Evolutionary conservation across 805 yeast species (phyloP), one percentile per base, ranked within the genome.

Genomic region (Geotrichum ghanense): DNA sequence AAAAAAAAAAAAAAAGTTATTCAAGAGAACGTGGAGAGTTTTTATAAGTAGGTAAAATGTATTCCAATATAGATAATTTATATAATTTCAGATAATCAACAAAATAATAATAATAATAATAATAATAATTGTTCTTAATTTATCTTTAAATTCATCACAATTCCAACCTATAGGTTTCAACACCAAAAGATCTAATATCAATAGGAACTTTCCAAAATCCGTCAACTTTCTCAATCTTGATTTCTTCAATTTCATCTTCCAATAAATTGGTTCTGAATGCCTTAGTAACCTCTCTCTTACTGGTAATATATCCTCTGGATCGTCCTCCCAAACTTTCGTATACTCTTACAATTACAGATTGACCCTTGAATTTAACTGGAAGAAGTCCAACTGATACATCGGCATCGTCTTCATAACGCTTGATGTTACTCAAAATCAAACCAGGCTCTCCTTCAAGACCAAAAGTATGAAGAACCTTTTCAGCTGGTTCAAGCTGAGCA

Each of bases 251-350:
- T 43, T 52, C 53, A 23, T 53, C 56, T 26, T 66, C 54, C 12
- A 51, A 43, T 34, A 52, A 26, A 43, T 52, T 52, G 42, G 70
- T 71, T 46, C 66, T 62, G 7, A 76, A 76, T 3, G 81, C 79
- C 57, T 74, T 72, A 58, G 60, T 67, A 4, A 81, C 79, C 0
- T 75, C 69, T 27, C 73, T 62, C 17, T 65, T 62, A 26, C 82
- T 67, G 17, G 59, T 60, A 26, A 88, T 60, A 3, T 54, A 59
- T 1, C 83, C 89, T 2, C 56, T 59, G 1, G 83, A 70, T 45
- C 69, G 68, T 42, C 97, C 97, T 4, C 98, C 98, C 41, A 90
- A 69, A 0, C 95, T 68, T 59, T 90, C 98, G 64, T 88, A 90
- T 1, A 87, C 73, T 55, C 97, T 76, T 24, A 84, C 68, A 22